Conservation (phyloP, 345 rosid genomes). For the Geranium rotundifolium region DNA sequence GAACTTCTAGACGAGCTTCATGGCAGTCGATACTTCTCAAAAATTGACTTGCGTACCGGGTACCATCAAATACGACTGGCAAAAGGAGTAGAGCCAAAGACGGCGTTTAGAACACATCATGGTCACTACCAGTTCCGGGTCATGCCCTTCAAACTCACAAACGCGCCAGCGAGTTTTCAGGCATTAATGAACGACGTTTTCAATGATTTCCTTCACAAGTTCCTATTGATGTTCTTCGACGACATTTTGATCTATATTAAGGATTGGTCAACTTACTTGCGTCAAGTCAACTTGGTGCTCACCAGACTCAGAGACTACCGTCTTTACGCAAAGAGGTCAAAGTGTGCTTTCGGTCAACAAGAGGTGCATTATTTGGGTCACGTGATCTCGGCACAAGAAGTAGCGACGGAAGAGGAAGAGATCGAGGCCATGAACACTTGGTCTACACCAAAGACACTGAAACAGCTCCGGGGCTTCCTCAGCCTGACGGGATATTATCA, state of each 20-base stretch:
- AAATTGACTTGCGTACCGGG: background rate
- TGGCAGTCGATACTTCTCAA: background rate
- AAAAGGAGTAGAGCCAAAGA: background rate
- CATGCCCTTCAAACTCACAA: background rate
- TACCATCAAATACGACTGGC: background rate
- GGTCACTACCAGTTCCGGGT: background rate
- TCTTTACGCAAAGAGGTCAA: background rate
- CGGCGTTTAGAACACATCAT: background rate
- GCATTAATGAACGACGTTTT: background rate
- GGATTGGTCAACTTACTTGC: background rate
- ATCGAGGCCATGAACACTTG: background rate
- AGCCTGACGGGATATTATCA: background rate
- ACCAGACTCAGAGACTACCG: background rate
- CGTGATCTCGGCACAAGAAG: background rate
- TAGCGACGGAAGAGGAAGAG: background rate
- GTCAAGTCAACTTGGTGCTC: background rate
- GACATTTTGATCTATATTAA: background rate
- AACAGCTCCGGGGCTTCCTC: background rate
- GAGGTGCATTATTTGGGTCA: background rate
- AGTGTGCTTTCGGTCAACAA: background rate
- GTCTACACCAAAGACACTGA: background rate
- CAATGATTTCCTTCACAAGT: background rate
- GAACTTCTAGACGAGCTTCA: background rate
- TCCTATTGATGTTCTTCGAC: background rate
- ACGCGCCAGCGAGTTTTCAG: background rate